Conservation (phyloP, 2,329 filamentous ascomycete species). For the Boeremia exigua region DNA sequence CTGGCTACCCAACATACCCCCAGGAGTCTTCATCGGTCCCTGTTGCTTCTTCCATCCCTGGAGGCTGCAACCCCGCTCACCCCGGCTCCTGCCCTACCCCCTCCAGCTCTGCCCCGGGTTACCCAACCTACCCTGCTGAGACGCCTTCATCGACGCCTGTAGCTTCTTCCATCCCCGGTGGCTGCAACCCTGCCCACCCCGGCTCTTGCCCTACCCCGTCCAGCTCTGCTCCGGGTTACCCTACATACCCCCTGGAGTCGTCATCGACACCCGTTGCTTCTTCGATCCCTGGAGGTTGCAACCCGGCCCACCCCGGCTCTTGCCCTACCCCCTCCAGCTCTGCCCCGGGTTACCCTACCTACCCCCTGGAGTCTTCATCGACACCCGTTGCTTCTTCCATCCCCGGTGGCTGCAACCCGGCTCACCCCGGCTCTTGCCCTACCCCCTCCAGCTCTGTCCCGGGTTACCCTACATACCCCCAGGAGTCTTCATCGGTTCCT, state of each 20-base stretch:
- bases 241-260: not conserved
- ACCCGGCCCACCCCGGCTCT: not conserved
- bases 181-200: too few species aligned
- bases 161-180: too few species aligned
- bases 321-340: not conserved
- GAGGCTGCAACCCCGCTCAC: too few species aligned
- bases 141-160: not conserved
- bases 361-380: too few species aligned
- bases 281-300: not conserved
- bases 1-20: slow-evolving; percentile 7
- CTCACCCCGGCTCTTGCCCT: too few species aligned
- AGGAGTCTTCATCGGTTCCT: too few species aligned
- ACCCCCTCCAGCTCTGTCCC: too few species aligned
- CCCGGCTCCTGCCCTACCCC: not conserved
- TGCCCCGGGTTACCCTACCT: not conserved
- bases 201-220: not conserved
- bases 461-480: too few species aligned
- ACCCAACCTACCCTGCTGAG: slow-evolving; percentile 3
- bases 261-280: not conserved
- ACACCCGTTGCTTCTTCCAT: too few species aligned
- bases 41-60: not conserved
- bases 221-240: slow-evolving; percentile 12
- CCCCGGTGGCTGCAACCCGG: too few species aligned
- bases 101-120: not conserved
- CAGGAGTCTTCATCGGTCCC: not conserved